Conservation (phyloP, 2,329 filamentous ascomycete genomes). For the Fusarium piperis region DNA sequence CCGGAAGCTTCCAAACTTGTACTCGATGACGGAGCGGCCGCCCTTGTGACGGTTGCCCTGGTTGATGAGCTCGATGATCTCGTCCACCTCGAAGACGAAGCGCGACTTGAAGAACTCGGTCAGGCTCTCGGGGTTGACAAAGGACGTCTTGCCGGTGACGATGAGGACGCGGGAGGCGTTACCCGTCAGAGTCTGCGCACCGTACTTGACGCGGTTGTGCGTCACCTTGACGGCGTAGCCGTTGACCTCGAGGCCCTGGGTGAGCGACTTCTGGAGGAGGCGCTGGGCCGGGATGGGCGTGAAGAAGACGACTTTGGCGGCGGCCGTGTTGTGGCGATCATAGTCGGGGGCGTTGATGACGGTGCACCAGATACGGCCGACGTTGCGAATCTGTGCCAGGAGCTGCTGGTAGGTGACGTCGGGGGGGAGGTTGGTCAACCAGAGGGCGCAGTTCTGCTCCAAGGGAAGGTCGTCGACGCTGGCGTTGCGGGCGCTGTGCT, state of each 20-base stretch:
- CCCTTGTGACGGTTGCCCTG: conserved; percentile 21
- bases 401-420: conserved; percentile 55
- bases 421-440: conserved; percentile 61
- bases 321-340: conserved; percentile 49
- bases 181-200: conserved; percentile 41
- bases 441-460: conserved; percentile 60
- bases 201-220: conserved; percentile 60
- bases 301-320: conserved; percentile 63
- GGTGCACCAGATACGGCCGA: conserved; percentile 62
- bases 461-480: conserved; percentile 45
- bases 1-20: conserved; percentile 64
- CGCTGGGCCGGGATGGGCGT: conserved; percentile 50
- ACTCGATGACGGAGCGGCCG: conserved; percentile 54
- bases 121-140: conserved; percentile 57
- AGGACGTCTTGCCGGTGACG: conserved; percentile 54
- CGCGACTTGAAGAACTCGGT: conserved; percentile 52
- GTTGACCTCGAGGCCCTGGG: conserved; percentile 49
- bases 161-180: conserved; percentile 59
- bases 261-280: conserved; percentile 39
- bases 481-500: conserved; percentile 49
- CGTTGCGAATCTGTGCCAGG: conserved; percentile 53
- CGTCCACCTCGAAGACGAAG: conserved; percentile 60
- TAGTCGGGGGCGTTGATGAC: conserved; percentile 61
- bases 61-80: conserved; percentile 46
- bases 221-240: conserved; percentile 51